Conservation (phyloP, 495 filamentous ascomycete species). For the Hypoxylon subgilvum region DNA sequence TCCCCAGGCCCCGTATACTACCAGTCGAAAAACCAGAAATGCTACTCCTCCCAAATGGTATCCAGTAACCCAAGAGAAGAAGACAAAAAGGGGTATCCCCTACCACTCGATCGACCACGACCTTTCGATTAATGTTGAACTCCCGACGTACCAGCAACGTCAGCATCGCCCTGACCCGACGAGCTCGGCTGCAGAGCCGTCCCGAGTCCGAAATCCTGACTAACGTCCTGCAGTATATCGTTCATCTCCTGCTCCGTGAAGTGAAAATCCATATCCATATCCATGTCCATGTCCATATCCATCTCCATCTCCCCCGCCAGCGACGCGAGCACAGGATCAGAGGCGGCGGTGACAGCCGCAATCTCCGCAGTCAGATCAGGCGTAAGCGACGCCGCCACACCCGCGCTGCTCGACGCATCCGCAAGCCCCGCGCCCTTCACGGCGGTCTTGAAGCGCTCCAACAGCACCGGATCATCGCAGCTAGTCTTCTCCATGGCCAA, state of each 20-base stretch:
- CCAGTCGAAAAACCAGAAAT: too few relatives aligned
- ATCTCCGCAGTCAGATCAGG: constrained; percentile 16
- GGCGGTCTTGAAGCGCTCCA: constrained; percentile 55
- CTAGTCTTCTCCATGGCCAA: constrained; percentile 48
- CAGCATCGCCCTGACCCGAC: neutral
- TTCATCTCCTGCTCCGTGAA: constrained; percentile 48
- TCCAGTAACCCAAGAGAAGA: constrained; percentile 25
- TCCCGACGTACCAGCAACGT: neutral
- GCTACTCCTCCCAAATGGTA: constrained; percentile 43
- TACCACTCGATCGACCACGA: neutral
- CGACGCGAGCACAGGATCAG: constrained; percentile 3
- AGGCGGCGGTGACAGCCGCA: constrained; percentile 8
- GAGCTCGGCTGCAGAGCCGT: constrained; percentile 8
- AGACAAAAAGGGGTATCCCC: neutral
- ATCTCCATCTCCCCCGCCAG: constrained; percentile 25
- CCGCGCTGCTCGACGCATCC: neutral
- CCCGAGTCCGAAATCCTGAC: constrained; percentile 16
- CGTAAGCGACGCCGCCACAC: neutral
- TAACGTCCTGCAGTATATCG: constrained; percentile 47
- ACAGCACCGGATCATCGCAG: constrained; percentile 55
- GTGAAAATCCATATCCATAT: constrained; percentile 41
- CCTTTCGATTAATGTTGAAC: constrained; percentile 13
- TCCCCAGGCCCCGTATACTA: too few relatives aligned
- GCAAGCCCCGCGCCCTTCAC: constrained; percentile 38
- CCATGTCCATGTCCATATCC: too few relatives aligned